Percentiles rank a stretch among this genome's conserved stretches.
Conservation (phyloP, 345 rosid genomes). For the Heritiera littoralis region DNA sequence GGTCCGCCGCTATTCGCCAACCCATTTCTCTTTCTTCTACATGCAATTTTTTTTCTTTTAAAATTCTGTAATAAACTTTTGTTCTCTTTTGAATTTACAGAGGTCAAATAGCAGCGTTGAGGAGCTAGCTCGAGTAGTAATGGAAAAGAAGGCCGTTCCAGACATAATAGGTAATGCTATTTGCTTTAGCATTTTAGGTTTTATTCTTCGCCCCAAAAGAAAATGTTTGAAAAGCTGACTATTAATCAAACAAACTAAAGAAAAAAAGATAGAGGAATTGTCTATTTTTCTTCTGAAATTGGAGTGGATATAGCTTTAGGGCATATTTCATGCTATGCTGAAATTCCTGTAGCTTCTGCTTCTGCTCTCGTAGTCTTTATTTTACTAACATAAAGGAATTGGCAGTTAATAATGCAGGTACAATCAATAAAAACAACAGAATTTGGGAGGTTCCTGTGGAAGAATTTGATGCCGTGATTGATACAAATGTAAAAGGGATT, state of each 20-base stretch:
- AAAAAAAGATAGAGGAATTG: neutral
- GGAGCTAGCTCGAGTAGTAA: constrained; percentile 64
- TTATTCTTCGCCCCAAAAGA: neutral
- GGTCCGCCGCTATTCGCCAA: constrained; percentile 35
- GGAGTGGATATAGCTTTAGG: neutral
- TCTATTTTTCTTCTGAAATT: neutral
- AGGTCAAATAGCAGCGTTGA: constrained; percentile 66
- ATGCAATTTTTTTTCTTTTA: neutral
- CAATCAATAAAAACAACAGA: constrained; percentile 84
- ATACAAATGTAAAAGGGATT: constrained; percentile 82
- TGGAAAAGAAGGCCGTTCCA: constrained; percentile 86
- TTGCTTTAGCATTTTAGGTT: neutral
- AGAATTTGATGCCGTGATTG: constrained; percentile 86
- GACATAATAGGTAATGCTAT: constrained; percentile 68
- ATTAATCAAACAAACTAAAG: neutral
- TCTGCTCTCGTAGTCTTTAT: neutral
- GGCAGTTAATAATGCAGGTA: constrained; percentile 92
- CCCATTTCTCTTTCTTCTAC: neutral
- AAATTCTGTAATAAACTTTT: neutral
- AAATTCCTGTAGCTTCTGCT: neutral
- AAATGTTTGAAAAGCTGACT: neutral
- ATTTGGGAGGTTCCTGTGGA: constrained; percentile 93
- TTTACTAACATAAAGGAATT: constrained; percentile 18
- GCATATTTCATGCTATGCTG: neutral
- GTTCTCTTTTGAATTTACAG: constrained; percentile 36